Base-by-base conservation (phyloP, 495 filamentous ascomycete genomes). In the Podospora pseudocomata region DNA sequence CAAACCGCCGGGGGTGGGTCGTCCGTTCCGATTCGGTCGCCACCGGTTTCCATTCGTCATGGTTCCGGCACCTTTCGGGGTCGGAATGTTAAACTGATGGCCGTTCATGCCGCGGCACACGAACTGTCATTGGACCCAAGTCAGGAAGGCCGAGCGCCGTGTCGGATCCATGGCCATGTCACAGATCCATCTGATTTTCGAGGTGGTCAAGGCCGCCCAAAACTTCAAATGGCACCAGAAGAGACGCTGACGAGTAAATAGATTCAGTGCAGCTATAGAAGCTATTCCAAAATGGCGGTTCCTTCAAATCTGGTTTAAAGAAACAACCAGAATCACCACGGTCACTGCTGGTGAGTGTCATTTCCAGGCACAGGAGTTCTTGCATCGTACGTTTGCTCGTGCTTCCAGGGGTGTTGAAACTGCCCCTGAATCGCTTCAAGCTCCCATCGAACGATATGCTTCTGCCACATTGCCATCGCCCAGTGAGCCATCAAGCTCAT, bases 331-430 rank as follows among this genome's bases (percentile, higher is more conserved):
- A 56, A 18, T 56, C 4, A 5, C 54, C 19, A 56, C 6, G 1
- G 54, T 20, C 19, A 60, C 23, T 23, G 23, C 23, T 23, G 23
- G 23, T 23, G 23, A 23, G 23, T 23, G 23, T 23, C 23, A 23
- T 23, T 23, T 23, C 23, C 23, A 23, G 11, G 26, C 18, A 4
- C 26, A 4, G 0, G 16, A 19, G 54, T 58, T 62, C 15, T 55
- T 19, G 3, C 30, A 61, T 68, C 70, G 67, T 72, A 72, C 49
- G 70, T 72, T 67, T 63, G 32, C 32, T 26, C 11, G 60, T 64
- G 64, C 64, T 34, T 9, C 16, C 63, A 65, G 61, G 67, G 70
- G 18, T 63, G 64, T 64, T 71, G 70, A 72, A 72, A 72, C 70
- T n/a, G 23, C 23, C 63, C 34, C 39, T 69, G 70, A 72, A 72